Base-by-base conservation (phyloP, 805 yeast genomes). In the Lipomyces anomalus region DNA sequence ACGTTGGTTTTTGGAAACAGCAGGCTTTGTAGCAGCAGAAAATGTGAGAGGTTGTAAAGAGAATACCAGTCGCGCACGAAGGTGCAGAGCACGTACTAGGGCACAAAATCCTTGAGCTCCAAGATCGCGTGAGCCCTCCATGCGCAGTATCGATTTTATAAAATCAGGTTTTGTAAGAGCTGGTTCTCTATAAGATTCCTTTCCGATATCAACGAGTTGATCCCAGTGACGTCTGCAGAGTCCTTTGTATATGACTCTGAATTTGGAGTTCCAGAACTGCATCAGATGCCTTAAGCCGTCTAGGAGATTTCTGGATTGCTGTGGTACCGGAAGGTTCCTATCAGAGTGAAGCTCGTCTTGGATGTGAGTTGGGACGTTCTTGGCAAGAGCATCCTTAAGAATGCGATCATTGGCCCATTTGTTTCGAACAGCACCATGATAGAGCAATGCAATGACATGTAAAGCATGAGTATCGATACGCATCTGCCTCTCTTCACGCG, bases 1-100 rank as follows among this genome's bases (percentile, higher is more conserved):
- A 9, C 30, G 30, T 13, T 46, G 50, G 20, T 26, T 35, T 13
- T 46, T 41, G 7, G 38, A 33, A 5, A 43, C 38, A 21, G 34
- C 34, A 3, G 43, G 36, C 35, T 38, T 46, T 18, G 29, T 18
- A 13, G 55, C 47, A 6, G 61, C 52, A 0, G 88, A 80, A 53
- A 80, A 84, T 61, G 92, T 96, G 0, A 96, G 89, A 0, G 96
- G 92, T 60, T 92, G 98, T 26, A 89, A 59, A 0, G 96, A 89
- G 56, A 82, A 80, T 0, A 88, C 79, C 22, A 92, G 65, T 37
- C 98, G 69, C 0, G 90, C 80, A 35, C 79, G 73, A 9, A 92
- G 67, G 1, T 82, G 84, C 9, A 84, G 64, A 1, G 92, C 71
- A 52, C 97, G 66, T 36, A 87, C 61, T 1, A 90, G 57, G 0